Evolutionary conservation across 148 eudicot genomes (phyloP), one percentile per base, ranked within the genome.

Genomic region (Drosera capensis): DNA sequence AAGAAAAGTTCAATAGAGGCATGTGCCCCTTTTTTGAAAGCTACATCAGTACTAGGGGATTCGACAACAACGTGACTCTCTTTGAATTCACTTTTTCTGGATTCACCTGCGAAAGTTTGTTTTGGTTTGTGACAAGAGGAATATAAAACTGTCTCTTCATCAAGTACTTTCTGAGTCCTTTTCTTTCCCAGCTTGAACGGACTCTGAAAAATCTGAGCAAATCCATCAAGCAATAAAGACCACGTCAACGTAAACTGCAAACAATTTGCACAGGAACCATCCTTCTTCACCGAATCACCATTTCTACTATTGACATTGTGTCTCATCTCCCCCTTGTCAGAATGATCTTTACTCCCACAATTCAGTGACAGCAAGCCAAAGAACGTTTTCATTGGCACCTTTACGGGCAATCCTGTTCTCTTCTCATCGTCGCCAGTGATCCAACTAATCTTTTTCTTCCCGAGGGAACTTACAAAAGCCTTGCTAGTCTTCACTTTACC

Each of bases 191-290:
- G 39, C 53, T 68, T 84, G 49, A 77, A 75, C 7, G 77, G 73
- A 36, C 37, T 56, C 5, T 80, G 92, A 45, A 88, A 65, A 24
- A 75, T 66, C 48, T 80, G 94, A 28, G 63, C 72, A 64, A 80
- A 73, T 7, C 84, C 79, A 58, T 66, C 73, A 46, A 80, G 43
- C 68, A 80, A 57, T 67, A 69, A 40, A 0, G 93, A 80, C 80
- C 94, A 73, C 6, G 75, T 71, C 49, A 88, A 65, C 14, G 76
- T 84, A 71, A 83, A 70, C 58, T 77, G 71, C 60, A 83, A 68
- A 63, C 94, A 90, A 47, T 84, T 90, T 38, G 56, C 29, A 40
- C 88, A 80, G 18, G 75, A 48, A 20, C 45, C 79, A 49, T 73
- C 68, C 51, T 63, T 75, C 28, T 71, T 66, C 16, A 23, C 64